Evolutionary conservation across 345 rosid species (phyloP).

Genomic region (Sisymbrium altissimum): DNA sequence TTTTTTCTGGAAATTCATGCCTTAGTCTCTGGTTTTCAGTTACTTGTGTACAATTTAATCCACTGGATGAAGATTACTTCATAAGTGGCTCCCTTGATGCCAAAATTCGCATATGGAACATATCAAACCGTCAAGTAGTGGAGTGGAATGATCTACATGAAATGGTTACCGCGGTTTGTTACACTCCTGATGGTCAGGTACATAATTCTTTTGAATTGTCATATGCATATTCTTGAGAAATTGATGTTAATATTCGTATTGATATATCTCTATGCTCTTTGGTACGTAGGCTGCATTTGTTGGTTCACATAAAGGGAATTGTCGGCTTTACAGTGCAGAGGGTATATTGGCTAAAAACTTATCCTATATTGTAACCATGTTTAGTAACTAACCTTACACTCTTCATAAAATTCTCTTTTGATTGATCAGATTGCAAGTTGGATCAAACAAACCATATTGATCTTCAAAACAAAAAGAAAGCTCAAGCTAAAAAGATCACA

Average conservation of each 20-base stretch:
- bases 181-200: conserved; percentile 97
- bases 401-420: background rate
- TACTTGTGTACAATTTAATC: conserved; percentile 95
- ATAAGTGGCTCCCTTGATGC: conserved; percentile 96
- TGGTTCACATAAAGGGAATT: conserved; percentile 82
- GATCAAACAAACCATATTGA: conserved; percentile 49
- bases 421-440: conserved; percentile 60
- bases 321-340: conserved; percentile 61
- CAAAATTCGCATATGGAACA: conserved; percentile 85
- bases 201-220: background rate
- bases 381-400: background rate
- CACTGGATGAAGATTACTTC: conserved; percentile 80
- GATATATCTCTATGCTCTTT: conserved; percentile 14
- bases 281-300: conserved; percentile 60
- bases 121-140: conserved; percentile 62
- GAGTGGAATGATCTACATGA: conserved; percentile 91
- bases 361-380: background rate
- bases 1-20: conserved; percentile 10
- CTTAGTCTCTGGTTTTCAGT: conserved; percentile 43
- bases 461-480: conserved; percentile 58
- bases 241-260: background rate
- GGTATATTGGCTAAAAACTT: conserved; percentile 42
- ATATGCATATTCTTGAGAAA: background rate
- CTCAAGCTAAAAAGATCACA: conserved; percentile 69
- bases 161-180: conserved; percentile 93